Base-by-base conservation (phyloP, 129 eudicot genomes). In the Dittrichia graveolens region DNA sequence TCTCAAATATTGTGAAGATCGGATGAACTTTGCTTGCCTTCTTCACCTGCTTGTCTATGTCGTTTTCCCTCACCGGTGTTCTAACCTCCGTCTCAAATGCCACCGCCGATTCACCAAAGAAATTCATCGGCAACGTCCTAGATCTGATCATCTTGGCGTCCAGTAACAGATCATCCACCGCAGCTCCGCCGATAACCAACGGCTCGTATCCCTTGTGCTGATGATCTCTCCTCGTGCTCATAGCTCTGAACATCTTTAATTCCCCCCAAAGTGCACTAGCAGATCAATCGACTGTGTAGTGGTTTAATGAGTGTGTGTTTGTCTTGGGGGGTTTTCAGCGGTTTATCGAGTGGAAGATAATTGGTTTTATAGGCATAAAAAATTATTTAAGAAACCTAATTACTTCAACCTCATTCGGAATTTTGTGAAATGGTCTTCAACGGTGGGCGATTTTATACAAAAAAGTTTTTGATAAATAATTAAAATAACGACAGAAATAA, bases 21-120 rank as follows among this genome's bases (percentile, higher is more conserved):
- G 96, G 96, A 39, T 79, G 91, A 67, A 85, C 40, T 47, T 83
- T 90, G 73, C 84, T 83, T 14, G 79, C 89, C 52, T 87, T 90
- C 84, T 90, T 90, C 46, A 49, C 86, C 58, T 57, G 73, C 41
- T 34, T 71, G 39, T 72, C 82, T 5, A 62, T 57, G 6, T 31
- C 58, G 18, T 24, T 24, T 54, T 64, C 79, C 14, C 55, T 53
- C 15, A 57, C 56, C 5, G 79, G 79, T 24, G 73, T 75, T 8
- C 66, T 75, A 61, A 7, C 14, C 44, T 65, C 40, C 6, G 73
- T 31, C 53, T 75, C 79, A 35, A 53, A 75, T 0, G 72, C 34
- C 58, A 65, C 58, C 0, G 73, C 66, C 15, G 44, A 42, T 9
- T 75, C 79, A 37, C 79, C 73, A 9, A 75, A 75, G 65, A 65